Evolutionary conservation across 345 rosid species (phyloP), one percentile per base, ranked within the genome.

Genomic region (Tarenaya hassleriana): DNA sequence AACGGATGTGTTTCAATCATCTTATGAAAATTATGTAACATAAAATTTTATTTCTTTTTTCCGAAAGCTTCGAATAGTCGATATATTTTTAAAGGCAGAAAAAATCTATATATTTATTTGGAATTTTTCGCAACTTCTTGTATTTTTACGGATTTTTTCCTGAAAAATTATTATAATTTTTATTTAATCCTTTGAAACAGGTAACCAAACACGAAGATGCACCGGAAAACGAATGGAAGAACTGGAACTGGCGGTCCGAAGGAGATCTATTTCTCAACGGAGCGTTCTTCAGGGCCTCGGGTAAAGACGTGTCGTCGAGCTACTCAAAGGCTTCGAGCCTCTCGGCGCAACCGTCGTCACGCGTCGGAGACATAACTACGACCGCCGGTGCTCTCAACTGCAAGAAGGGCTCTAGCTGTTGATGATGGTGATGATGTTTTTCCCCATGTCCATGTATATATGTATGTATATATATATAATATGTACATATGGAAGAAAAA

Each of bases 211-310:
- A 80, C 11, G 95, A 86, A 52, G 82, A 80, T 63, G 91, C 95
- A 0, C 80, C 91, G 0, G 60, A 64, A 35, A 70, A 78, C 8
- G 78, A 86, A 41, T 86, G 91, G 91, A 77, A 32, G 58, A 17
- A 24, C 5, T 86, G 95, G 95, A 86, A 86, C 53, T 83, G 95
- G 95, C 75, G 91, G 60, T 80, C 91, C 0, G 80, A 86, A 52
- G 88, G 91, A 38, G 91, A 86, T 63, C 40, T 80, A 9, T 10
- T 83, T 73, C 40, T 80, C 45, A 86, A 86, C 18, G 95, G 95
- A 0, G 95, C 95, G 1, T 86, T 78, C 61, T 86, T 86, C 62
- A 80, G 73, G 0, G 45, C 67, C 4, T 80, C 91, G 3, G 91
- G 95, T 0, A 62, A 66, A 9, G 73, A 75, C 9, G 78, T 81